Conservation (phyloP, 2,329 filamentous ascomycete species). For the Falciphora oryzae region DNA sequence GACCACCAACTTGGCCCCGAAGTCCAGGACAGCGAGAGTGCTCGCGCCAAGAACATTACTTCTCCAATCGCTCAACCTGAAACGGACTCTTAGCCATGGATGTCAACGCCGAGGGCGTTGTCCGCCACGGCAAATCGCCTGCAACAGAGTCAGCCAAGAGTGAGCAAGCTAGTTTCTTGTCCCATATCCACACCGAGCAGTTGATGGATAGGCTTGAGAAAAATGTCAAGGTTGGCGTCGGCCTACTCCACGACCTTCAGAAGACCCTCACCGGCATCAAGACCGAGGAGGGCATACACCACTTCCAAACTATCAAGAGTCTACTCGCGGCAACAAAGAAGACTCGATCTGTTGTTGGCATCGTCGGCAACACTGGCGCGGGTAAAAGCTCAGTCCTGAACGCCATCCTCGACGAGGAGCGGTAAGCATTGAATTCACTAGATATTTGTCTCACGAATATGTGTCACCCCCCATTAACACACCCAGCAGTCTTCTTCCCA, state of each 20-base stretch:
- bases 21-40: background rate
- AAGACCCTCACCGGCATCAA: conserved; percentile 18
- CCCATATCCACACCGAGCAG: background rate
- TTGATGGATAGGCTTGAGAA: background rate
- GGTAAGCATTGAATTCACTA: conserved; percentile 22
- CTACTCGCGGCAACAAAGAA: conserved; percentile 27
- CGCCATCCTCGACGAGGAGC: conserved; percentile 55
- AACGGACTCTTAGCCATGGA: background rate
- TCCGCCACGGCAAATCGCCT: background rate
- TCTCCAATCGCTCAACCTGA: background rate
- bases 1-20: background rate
- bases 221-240: conserved; percentile 12
- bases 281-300: background rate
- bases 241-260: conserved; percentile 19
- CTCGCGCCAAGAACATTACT: background rate
- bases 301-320: conserved; percentile 17
- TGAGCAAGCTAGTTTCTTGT: background rate
- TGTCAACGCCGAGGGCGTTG: background rate
- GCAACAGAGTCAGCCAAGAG: background rate
- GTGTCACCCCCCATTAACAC: background rate
- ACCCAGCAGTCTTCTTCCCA: conserved; percentile 28
- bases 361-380: conserved; percentile 56
- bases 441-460: too few relatives aligned
- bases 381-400: conserved; percentile 61
- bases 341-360: conserved; percentile 43